Evolutionary conservation across 495 filamentous ascomycete species (phyloP), one percentile per base, ranked within the genome.

Genomic region (Melanomma pulvis-pyrius): DNA sequence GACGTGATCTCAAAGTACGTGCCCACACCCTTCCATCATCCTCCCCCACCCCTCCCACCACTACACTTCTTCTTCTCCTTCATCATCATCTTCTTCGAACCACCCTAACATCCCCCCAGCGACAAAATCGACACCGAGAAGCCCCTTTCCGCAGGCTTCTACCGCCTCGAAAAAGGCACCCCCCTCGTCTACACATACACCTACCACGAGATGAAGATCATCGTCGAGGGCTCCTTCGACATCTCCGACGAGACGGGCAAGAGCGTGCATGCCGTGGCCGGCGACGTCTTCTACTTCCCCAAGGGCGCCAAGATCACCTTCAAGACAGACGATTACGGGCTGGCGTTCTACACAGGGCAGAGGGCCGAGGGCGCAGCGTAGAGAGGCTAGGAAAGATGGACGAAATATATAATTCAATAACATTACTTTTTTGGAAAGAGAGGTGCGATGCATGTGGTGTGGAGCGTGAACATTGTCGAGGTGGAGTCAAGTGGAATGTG

Each of bases 141-240:
- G 63, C 88, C 88, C 58, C 87, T 92, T 74, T 85, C 84, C 0
- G 75, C 81, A 41, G 90, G 89, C 34, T 87, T 92, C 74, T 92
- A 91, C 78, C 84, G 88, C 21, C 79, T 91, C 1, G 53, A 57
- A 17, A 57, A 57, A 21, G 53, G 53, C 53, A 57, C 53, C 19
- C 53, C 53, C 15, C 53, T 57, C 11, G 53, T 57, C 7, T 57
- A 57, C 34, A 57, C 53, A 17, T 91, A 92, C 73, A 87, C 82
- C 48, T 92, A 92, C 74, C 83, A 91, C 67, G 90, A 91, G 78
- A 90, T 85, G 84, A 91, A 91, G 79, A 90, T 92, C 66, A 89
- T 92, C 66, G 77, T 93, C 7, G 89, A 92, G 69, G 90, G 90
- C 54, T 82, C 85, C 67, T 91, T 89, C 68, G 84, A 89, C 67